These are phyloP conservation scores for Podila clonocystis DNA, from an alignment of 192 early-diverging fungal genomes.

Conservation along the genomic window DNA sequence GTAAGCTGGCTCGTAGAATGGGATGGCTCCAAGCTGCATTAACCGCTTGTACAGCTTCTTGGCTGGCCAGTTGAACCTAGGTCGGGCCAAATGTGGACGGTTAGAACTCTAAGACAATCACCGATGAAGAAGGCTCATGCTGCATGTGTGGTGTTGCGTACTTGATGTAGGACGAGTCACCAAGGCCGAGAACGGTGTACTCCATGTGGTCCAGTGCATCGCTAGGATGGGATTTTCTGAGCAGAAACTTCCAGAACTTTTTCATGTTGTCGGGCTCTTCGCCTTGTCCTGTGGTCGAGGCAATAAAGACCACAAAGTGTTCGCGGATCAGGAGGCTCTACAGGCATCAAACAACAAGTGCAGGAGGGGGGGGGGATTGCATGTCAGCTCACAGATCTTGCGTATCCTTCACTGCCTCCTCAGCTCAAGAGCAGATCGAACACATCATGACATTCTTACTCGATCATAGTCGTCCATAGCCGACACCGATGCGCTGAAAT, in stretches of 20 bases:
- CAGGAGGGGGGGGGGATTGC: background rate
- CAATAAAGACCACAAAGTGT: conserved; percentile 81
- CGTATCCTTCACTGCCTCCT: background rate
- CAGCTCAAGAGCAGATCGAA: background rate
- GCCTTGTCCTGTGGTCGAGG: conserved; percentile 95
- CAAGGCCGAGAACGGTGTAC: conserved; percentile 93
- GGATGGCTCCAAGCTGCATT: conserved; percentile 82
- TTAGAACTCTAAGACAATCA: background rate
- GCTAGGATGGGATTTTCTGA: conserved; percentile 79
- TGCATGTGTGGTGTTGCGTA: conserved; percentile 33
- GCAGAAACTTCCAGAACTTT: conserved; percentile 90
- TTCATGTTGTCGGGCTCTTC: conserved; percentile 93
- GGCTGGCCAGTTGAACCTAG: conserved; percentile 91
- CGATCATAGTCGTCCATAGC: conserved; percentile 85
- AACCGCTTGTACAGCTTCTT: conserved; percentile 92
- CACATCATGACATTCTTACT: conserved; percentile 37
- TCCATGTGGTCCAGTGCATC: conserved; percentile 71
- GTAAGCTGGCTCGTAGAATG: conserved; percentile 78
- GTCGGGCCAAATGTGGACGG: background rate
- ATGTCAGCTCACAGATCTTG: background rate
- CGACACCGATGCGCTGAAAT: conserved; percentile 67
- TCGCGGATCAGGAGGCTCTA: conserved; percentile 69
- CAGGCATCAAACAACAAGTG: conserved; percentile 3
- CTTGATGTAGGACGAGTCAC: conserved; percentile 93
- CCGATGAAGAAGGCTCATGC: background rate